These are phyloP conservation scores for Lenwebbia sp. DNA, from an alignment of 345 rosid genomes.

Conservation along the genomic window DNA sequence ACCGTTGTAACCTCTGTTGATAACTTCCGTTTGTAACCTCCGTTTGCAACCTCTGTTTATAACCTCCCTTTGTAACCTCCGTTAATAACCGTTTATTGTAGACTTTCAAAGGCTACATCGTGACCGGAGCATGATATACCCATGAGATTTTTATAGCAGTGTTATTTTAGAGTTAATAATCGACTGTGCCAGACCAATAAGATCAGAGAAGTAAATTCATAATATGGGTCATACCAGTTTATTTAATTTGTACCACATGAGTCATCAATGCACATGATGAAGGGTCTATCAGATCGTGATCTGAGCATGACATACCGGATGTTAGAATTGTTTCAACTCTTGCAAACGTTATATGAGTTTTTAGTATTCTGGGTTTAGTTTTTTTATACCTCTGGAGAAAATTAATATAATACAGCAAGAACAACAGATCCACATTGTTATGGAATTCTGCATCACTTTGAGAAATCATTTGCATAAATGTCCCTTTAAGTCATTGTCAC, in stretches of 20 bases:
- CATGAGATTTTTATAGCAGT: not conserved
- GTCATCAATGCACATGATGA: not conserved
- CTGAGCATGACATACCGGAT: not conserved
- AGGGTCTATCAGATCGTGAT: not conserved
- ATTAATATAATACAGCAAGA: not conserved
- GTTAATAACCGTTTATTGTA: no score
- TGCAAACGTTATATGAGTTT: not conserved
- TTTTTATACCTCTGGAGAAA: not conserved
- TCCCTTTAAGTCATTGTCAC: no score
- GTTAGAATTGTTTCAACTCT: not conserved
- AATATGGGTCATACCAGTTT: not conserved
- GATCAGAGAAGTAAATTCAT: not conserved
- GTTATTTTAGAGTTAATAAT: not conserved
- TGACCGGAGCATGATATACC: no score
- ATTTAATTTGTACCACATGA: not conserved
- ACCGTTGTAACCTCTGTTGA: no score
- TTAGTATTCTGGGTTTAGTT: not conserved
- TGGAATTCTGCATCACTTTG: not conserved
- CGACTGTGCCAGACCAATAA: not conserved
- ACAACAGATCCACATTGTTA: no score
- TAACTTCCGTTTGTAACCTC: no score
- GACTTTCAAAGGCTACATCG: no score
- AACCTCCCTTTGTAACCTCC: no score
- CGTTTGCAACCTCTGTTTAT: no score
- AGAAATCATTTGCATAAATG: not conserved